These are phyloP conservation scores for Malus fusca DNA, from an alignment of 306 rosid species.

Conservation along the genomic window DNA sequence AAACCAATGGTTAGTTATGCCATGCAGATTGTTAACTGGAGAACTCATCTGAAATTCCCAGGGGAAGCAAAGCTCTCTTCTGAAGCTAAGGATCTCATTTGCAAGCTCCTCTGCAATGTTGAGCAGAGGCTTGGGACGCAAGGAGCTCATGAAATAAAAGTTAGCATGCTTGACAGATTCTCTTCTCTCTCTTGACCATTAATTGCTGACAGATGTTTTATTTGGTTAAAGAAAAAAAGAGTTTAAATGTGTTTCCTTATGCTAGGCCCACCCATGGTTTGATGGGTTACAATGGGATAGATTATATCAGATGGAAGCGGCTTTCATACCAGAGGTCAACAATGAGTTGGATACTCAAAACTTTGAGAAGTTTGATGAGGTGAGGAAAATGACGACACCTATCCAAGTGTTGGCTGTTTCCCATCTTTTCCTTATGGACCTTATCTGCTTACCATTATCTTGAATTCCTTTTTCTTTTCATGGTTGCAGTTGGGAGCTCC, in stretches of 20 bases:
- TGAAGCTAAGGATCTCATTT: constrained; percentile 79
- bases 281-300: constrained; percentile 66
- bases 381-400: constrained; percentile 13
- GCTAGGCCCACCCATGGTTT: constrained; percentile 87
- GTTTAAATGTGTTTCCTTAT: constrained; percentile 7
- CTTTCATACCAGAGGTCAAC: constrained; percentile 80
- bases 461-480: background rate
- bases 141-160: constrained; percentile 85
- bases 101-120: constrained; percentile 77
- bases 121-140: constrained; percentile 79
- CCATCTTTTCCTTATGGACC: background rate
- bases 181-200: background rate
- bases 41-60: constrained; percentile 71
- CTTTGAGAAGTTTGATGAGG: constrained; percentile 90
- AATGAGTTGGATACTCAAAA: constrained; percentile 81
- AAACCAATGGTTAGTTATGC: constrained; percentile 15
- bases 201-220: background rate
- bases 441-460: background rate
- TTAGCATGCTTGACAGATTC: constrained; percentile 6
- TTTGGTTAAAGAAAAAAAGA: background rate
- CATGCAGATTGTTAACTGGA: constrained; percentile 80
- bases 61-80: constrained; percentile 64
- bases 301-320: constrained; percentile 81
- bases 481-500: constrained; percentile 24
- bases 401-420: background rate